Conservation (phyloP, 129 eudicot genomes). For the Chrysanthemum lavandulifolium region DNA sequence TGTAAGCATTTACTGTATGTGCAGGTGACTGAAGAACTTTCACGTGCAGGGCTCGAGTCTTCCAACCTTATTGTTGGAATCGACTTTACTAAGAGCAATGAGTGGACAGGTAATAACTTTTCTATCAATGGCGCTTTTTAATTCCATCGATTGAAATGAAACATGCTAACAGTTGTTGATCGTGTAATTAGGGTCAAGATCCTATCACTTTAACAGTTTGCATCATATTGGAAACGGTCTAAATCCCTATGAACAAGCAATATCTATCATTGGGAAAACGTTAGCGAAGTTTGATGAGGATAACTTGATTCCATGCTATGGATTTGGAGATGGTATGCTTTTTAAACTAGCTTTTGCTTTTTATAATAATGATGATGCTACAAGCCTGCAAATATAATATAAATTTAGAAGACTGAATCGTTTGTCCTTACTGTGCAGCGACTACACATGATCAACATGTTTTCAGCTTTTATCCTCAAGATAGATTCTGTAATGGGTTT, state of each 20-base stretch:
- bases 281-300: conserved; percentile 92
- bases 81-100: conserved; percentile 96
- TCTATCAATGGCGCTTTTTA: neutral
- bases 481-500: conserved; percentile 77
- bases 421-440: conserved; percentile 42
- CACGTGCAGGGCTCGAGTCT: conserved; percentile 92
- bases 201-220: conserved; percentile 67
- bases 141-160: neutral
- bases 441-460: conserved; percentile 94
- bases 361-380: neutral
- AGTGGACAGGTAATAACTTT: conserved; percentile 79
- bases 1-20: conserved; percentile 7
- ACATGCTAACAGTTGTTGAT: conserved; percentile 35
- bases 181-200: conserved; percentile 55
- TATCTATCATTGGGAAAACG: conserved; percentile 89
- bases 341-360: conserved; percentile 4
- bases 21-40: conserved; percentile 87
- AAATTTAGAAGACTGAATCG: neutral
- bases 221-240: conserved; percentile 69
- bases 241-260: conserved; percentile 94
- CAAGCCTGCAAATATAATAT: neutral
- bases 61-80: conserved; percentile 92
- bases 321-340: conserved; percentile 92
- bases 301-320: conserved; percentile 90
- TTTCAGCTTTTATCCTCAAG: conserved; percentile 86